phyloP scores from a whole-genome alignment of 1,139 yeast genomes.

The Candida neerlandica region DNA sequence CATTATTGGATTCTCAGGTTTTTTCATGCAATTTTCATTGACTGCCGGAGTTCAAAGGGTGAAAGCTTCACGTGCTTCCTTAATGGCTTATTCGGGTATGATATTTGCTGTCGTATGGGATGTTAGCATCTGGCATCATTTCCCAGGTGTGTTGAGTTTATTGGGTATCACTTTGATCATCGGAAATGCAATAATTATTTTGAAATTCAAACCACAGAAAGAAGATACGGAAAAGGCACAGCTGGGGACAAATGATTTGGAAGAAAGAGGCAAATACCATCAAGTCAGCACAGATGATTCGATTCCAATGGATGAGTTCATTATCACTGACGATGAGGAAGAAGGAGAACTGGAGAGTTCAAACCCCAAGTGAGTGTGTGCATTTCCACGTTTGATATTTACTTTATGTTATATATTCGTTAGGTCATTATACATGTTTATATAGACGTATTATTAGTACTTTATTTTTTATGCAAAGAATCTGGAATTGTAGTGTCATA shows the following conservation, averaged over 20 bases:
- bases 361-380: not conserved
- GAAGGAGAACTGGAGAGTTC: constrained; percentile 4
- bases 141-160: constrained; percentile 70
- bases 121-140: constrained; percentile 65
- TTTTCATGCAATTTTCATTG: constrained; percentile 73
- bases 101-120: constrained; percentile 84
- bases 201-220: constrained; percentile 47
- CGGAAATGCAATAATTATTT: constrained; percentile 63
- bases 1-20: constrained; percentile 74
- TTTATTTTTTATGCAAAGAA: not conserved
- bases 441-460: not conserved
- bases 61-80: constrained; percentile 74
- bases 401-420: not conserved
- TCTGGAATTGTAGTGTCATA: not conserved
- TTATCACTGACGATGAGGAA: constrained; percentile 28
- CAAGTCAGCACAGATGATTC: constrained; percentile 18
- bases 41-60: constrained; percentile 88
- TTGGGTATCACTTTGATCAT: constrained; percentile 71
- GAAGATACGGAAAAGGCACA: constrained; percentile 12
- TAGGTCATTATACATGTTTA: constrained; percentile 3
- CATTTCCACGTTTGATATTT: not conserved
- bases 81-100: constrained; percentile 75
- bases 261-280: constrained; percentile 18
- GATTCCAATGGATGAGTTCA: constrained; percentile 29
- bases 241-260: constrained; percentile 14